Evolutionary conservation across 1,139 yeast genomes (phyloP), one percentile per base, ranked within the genome.

Genomic region (Hansenula anomala): DNA sequence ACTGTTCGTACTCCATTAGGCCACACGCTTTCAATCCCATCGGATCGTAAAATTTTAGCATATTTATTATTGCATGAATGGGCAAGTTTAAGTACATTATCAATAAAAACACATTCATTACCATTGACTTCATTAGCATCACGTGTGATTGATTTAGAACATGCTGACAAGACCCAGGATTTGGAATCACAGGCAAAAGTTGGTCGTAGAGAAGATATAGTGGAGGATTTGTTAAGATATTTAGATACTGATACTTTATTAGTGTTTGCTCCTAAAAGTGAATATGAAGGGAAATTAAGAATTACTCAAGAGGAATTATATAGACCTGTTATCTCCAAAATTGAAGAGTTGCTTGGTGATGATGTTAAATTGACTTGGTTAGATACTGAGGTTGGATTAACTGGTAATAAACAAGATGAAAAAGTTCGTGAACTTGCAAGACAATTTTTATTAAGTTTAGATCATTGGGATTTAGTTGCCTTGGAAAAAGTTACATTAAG

Each of bases 201-300:
- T 29, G 87, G 89, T 10, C 55, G 69, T 46, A 63, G 76, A 36
- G 72, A 71, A 7, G 77, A 73, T 40, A 71, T 84, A 29, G 73
- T 75, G 46, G 57, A 66, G 36, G 71, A 73, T 45, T 58, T 92
- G 47, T 66, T 90, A 52, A 79, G 92, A 42, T 92, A 89, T 57
- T 67, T 94, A 40, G 98, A 92, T 57, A 92, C 98, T 1, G 98
- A 92, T 59, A 89, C 97, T 2, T 68, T 95, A 49, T 70, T 92
- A 36, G 88, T 90, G 10, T 85, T 89, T 56, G 78, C 96, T 2
- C 94, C 96, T n/a, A 50, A 52, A 14, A 73, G 69, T 35, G 97
- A 92, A 59, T 89, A 85, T 56, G 92, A 85, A 48, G 98, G 97
- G 9, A 69, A 68, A 31, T 69, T 92, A 47, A 75, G 97, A 54